Base-by-base conservation (phyloP, 306 rosid genomes). In the Castanea mollissima region DNA sequence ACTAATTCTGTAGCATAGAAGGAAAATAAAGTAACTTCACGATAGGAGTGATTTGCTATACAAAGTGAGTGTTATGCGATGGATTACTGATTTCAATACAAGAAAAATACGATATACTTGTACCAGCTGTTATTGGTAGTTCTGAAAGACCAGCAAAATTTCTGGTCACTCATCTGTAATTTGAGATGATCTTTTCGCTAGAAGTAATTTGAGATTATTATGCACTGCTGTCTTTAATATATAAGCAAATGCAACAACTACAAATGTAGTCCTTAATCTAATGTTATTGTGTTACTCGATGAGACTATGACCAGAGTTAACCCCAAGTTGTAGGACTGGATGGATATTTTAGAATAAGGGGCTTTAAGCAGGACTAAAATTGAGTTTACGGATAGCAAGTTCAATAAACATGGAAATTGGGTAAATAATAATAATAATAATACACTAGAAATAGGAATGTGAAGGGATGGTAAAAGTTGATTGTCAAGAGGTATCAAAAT, bases 1-100 rank as follows among this genome's bases (percentile, higher is more conserved):
- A 76, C 76, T 16, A 70, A 76, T 57, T 69, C 19, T 84, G 79
- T 80, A 84, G 79, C 71, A 60, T 19, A 74, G 34, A 21, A 56
- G 56, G 76, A 78, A 49, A 78, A 81, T 85, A 78, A 72, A 62
- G 35, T 51, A 71, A 68, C 31, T 32, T 73, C 71, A 68, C 44
- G 34, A 46, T 68, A 35, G 65, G 59, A 49, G 56, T 73, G 34
- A 21, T 18, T 8, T 38, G n/a, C 72, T 23, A 35, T n/a, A 4
- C 72, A 68, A 34, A 68, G 27, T 8, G 72, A 67, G 72, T 68
- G 72, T 4, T 10, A 34, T 19, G 29, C 23, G 9, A 35, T 19
- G 18, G 72, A 68, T 19, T 19, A 21, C 21, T 19, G 51, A n/a
- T 34, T 3, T 31, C 41, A n/a, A 68, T 19, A 68, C 72, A 68